Base-by-base conservation (phyloP, 148 eudicot species). In the Chenopodium formosanum region DNA sequence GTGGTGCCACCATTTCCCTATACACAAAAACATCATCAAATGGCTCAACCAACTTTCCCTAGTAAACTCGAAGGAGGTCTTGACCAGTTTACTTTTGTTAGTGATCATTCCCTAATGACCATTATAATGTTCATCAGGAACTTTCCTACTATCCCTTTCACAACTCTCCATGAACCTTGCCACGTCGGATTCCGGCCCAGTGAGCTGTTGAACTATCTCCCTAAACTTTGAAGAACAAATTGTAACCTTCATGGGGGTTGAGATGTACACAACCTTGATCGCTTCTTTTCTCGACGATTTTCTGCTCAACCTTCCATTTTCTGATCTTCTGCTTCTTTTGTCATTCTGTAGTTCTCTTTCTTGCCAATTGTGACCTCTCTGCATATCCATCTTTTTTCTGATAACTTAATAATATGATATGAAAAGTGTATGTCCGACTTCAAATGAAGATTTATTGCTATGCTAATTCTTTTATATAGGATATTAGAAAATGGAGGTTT, bases 161-260 rank as follows among this genome's bases (percentile, higher is more conserved):
- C 70, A 67, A 67, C 8, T 37, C n/a, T 70, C 47, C 73, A 70
- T 70, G 48, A 70, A 70, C 11, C 73, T 37, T 0, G 73, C 73
- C 10, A 70, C 50, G 10, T 70, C 73, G 25, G 73, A 70, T 34
- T 70, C 23, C 12, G 46, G 73, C 23, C 73, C 50, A 0, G 73
- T 70, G 23, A 70, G 73, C 25, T 70, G 48, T 70, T 70, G 73
- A 37, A 70, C 73, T 29, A 34, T 70, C 73, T 70, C 73, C 23
- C 48, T 70, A 70, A 70, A 70, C 47, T 70, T 70, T 7, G 73
- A 70, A 37, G 73, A 47, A 70, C 47, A 70, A 20, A 37, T 70
- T 4, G 73, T 70, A 70, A 70, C 47, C 25, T 70, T 70, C 72
- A 69, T 69, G 4, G 73, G 73, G 44, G 73, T 70, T 14, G 72